Evolutionary conservation across 2,329 filamentous ascomycete species (phyloP).

Genomic region (Pseudogymnoascus sp.): DNA sequence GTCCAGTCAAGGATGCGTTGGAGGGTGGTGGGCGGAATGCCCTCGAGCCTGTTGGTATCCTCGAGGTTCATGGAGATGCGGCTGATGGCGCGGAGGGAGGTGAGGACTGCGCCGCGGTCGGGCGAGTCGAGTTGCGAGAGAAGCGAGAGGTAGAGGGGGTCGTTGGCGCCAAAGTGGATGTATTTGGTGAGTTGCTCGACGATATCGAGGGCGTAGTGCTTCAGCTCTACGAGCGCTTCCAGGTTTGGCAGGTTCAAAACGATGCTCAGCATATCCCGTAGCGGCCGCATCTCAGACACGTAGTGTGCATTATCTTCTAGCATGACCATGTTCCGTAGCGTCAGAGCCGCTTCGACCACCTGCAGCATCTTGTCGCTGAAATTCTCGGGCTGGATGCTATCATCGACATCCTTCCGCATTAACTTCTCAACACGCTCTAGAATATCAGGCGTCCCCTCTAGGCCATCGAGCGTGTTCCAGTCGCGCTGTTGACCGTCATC

Average conservation of each 20-base stretch:
- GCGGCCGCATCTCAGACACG: conserved; percentile 62
- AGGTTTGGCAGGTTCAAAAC: conserved; percentile 67
- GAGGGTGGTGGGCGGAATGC: conserved; percentile 57
- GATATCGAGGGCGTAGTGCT: conserved; percentile 85
- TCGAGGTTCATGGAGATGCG: conserved; percentile 83
- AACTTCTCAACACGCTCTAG: conserved; percentile 62
- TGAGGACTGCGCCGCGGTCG: conserved; percentile 76
- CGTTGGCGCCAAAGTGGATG: conserved; percentile 59
- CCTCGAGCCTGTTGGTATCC: conserved; percentile 65
- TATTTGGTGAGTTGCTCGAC: conserved; percentile 83
- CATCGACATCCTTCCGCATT: conserved; percentile 50
- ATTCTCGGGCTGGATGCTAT: conserved; percentile 60
- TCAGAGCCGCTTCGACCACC: conserved; percentile 77
- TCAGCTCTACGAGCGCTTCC: conserved; percentile 69
- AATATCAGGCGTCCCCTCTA: conserved; percentile 60
- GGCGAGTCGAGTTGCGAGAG: conserved; percentile 54
- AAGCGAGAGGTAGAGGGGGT: conserved; percentile 72
- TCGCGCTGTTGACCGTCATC: conserved; percentile 44
- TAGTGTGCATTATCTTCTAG: conserved; percentile 80
- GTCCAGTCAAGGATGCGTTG: conserved; percentile 64
- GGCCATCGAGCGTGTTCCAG: conserved; percentile 52
- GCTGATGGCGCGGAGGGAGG: conserved; percentile 69
- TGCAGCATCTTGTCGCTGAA: conserved; percentile 64
- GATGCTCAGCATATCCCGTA: conserved; percentile 78
- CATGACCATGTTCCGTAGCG: conserved; percentile 93